A percentile compares a stretch with the other conserved stretches of the same genome.
Conservation (phyloP, 2,329 filamentous ascomycete genomes). For the Claviceps pusilla region DNA sequence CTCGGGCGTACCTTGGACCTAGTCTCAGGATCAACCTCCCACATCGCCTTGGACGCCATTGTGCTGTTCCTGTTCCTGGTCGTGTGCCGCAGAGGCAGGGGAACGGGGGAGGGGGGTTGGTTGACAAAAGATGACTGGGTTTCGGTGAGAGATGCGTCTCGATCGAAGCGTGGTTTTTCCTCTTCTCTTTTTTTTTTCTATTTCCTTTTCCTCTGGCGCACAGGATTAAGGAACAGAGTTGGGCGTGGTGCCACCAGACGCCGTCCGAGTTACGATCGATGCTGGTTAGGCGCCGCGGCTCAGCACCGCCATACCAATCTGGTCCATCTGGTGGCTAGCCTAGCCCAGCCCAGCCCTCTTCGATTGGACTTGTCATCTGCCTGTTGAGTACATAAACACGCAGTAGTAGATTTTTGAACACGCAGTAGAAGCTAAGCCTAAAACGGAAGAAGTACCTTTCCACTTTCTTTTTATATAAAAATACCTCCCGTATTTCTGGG, state of each 20-base stretch:
- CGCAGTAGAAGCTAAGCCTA: no score
- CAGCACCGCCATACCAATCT: not conserved
- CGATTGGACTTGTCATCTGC: not conserved
- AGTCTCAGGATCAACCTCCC: slow-evolving; percentile 97
- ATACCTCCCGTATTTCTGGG: no score
- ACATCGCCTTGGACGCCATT: slow-evolving; percentile 68
- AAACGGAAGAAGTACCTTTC: no score
- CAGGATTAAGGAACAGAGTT: not conserved
- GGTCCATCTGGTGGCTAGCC: not conserved
- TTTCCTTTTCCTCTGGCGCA: not conserved
- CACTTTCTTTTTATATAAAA: no score
- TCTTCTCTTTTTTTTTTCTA: not conserved
- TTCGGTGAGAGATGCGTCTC: not conserved
- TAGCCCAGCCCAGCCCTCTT: not conserved
- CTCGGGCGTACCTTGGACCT: slow-evolving; percentile 60
- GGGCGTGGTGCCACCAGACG: not conserved
- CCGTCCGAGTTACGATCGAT: not conserved
- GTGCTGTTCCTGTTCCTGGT: slow-evolving; percentile 5
- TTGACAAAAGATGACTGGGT: not conserved
- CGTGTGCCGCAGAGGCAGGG: not conserved
- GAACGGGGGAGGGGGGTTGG: not conserved
- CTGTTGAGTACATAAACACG: no score
- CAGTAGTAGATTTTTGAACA: no score
- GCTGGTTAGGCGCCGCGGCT: not conserved
- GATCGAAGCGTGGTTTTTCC: not conserved